These are phyloP conservation scores for Pyrenophora tritici-repentis DNA, from an alignment of 2,329 filamentous ascomycete genomes.

Conservation along the genomic window DNA sequence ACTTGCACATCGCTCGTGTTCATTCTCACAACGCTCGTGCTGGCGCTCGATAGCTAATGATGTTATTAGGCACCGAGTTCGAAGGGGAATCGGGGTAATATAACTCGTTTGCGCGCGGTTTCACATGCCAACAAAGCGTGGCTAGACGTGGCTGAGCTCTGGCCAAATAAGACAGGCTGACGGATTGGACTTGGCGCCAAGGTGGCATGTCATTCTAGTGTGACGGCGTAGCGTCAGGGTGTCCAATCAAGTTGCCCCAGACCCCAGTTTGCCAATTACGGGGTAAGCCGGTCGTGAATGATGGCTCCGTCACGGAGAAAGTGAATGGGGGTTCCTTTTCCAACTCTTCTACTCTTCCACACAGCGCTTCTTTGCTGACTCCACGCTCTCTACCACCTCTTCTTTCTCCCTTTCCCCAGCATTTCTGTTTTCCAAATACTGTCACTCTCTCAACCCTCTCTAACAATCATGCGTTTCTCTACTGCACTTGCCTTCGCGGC, in stretches of 20 bases:
- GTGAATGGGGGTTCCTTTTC: conserved; percentile 3
- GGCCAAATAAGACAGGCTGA: neutral
- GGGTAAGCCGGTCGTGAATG: conserved; percentile 12
- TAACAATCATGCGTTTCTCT: conserved; percentile 27
- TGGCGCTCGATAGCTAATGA: too few species aligned
- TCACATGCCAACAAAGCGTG: conserved; percentile 6
- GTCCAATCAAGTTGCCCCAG: conserved; percentile 6
- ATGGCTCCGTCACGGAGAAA: conserved; percentile 7
- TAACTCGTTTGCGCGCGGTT: conserved; percentile 4
- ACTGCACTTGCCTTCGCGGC: conserved; percentile 29
- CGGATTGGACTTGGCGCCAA: conserved; percentile 6
- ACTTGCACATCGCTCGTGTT: too few species aligned
- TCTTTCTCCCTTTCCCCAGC: conserved; percentile 2
- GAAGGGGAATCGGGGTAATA: too few species aligned
- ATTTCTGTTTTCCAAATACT: conserved; percentile 6
- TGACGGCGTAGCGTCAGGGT: neutral
- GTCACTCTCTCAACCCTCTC: conserved; percentile 17
- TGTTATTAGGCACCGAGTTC: too few species aligned
- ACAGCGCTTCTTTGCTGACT: neutral
- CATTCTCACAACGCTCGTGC: too few species aligned
- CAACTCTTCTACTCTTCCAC: neutral
- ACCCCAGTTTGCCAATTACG: conserved; percentile 9
- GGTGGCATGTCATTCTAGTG: conserved; percentile 1
- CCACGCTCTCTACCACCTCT: neutral
- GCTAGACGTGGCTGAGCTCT: neutral